A percentile compares a stretch with the other conserved stretches of the same genome.
Conservation (phyloP, 2,329 filamentous ascomycete genomes). For the Hymenoscyphus linearis region DNA sequence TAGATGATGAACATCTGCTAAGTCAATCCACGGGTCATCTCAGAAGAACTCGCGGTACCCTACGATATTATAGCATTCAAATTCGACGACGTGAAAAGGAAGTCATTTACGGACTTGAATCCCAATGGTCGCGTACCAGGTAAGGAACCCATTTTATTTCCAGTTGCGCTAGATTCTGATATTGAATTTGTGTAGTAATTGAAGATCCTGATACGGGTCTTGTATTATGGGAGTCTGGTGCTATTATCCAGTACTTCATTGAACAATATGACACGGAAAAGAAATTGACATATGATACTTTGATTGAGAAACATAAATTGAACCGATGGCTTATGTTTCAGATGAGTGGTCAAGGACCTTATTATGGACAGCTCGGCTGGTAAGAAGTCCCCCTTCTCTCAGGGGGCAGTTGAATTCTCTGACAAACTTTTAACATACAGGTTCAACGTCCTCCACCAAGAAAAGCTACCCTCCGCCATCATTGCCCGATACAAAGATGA, state of each 20-base stretch:
- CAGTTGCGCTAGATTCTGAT: background rate
- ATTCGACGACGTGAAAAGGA: conserved; percentile 36
- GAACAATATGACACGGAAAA: conserved; percentile 36
- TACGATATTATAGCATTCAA: conserved; percentile 34
- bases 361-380: conserved; percentile 35
- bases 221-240: conserved; percentile 39
- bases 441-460: conserved; percentile 31
- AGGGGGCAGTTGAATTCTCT: background rate
- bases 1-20: too few relatives aligned
- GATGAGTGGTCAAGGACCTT: conserved; percentile 34
- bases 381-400: background rate
- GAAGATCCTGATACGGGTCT: conserved; percentile 38
- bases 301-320: conserved; percentile 28
- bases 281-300: conserved; percentile 31
- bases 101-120: conserved; percentile 31
- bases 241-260: conserved; percentile 39
- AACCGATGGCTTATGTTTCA: conserved; percentile 38
- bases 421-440: background rate
- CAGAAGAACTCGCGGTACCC: conserved; percentile 38
- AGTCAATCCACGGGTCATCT: too few relatives aligned
- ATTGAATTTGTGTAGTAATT: conserved; percentile 9
- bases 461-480: conserved; percentile 38
- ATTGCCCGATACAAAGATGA: conserved; percentile 41
- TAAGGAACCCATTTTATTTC: background rate
- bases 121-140: conserved; percentile 26